A percentile compares a stretch with the other conserved stretches of the same genome.
Conservation (phyloP, 208 protist genomes). For the Acanthamoeba royreba region DNA sequence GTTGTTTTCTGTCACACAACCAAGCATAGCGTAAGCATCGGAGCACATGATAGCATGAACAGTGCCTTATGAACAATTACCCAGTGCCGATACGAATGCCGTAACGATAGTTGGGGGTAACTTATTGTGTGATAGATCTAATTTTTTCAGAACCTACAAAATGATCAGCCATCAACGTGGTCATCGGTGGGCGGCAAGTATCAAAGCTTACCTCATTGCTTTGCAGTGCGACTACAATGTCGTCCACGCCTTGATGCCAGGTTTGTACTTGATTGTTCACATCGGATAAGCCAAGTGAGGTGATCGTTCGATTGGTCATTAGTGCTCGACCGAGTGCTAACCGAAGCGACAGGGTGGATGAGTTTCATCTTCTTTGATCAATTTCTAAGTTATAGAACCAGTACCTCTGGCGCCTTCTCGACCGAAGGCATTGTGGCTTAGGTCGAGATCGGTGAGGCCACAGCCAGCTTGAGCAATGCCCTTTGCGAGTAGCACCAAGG, state of each 20-base stretch:
- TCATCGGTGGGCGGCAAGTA: neutral
- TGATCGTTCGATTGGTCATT: neutral
- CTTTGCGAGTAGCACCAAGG: slow-evolving; percentile 9
- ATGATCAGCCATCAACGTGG: neutral
- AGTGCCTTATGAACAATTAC: neutral
- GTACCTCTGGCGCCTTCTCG: neutral
- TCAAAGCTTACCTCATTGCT: neutral
- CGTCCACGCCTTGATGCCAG: slow-evolving; percentile 1
- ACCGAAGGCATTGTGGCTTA: slow-evolving; percentile 23
- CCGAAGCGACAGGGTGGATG: neutral
- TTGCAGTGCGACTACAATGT: neutral
- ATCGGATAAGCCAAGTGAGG: neutral
- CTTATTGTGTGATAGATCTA: slow-evolving; percentile 13
- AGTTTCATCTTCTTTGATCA: neutral
- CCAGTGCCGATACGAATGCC: neutral
- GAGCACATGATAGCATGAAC: neutral
- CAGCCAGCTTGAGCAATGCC: neutral
- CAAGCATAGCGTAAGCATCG: neutral
- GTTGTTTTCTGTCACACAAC: neutral
- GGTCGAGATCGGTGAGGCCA: neutral
- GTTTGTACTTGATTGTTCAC: neutral
- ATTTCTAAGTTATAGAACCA: neutral
- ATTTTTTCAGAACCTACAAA: neutral
- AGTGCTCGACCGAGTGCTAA: neutral
- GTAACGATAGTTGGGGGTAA: neutral